Percentiles rank a stretch among this genome's conserved stretches.
Evolutionary conservation across 345 rosid genomes (phyloP).

Genomic region (Psidium guajava): DNA sequence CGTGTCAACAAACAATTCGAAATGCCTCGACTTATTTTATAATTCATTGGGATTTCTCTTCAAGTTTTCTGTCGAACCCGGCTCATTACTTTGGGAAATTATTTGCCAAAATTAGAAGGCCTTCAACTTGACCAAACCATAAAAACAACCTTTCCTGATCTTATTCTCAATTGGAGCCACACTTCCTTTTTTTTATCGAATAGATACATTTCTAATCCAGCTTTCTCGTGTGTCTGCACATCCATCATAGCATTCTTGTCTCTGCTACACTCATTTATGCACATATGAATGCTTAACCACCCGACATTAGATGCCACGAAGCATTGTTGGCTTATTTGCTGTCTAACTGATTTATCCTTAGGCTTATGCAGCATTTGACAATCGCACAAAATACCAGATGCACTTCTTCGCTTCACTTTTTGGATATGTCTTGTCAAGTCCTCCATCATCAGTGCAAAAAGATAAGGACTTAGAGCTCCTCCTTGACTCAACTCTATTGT

Average conservation of each 20-base stretch:
- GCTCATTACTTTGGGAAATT: background rate
- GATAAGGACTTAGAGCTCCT: background rate
- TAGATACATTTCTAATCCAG: background rate
- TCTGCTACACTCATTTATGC: background rate
- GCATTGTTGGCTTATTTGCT: background rate
- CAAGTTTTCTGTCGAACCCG: background rate
- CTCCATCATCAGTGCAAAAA: background rate
- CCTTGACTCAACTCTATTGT: background rate
- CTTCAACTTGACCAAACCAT: background rate
- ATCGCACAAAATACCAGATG: background rate
- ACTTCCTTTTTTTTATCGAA: background rate
- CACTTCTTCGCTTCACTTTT: background rate
- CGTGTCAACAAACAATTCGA: too few relatives aligned
- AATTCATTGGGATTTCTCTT: background rate
- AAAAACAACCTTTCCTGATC: background rate
- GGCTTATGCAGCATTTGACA: background rate
- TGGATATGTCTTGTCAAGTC: background rate
- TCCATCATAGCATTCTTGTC: background rate
- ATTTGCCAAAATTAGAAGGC: background rate
- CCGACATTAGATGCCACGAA: background rate
- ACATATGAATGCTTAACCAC: background rate
- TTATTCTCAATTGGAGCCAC: background rate
- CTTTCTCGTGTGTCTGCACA: background rate
- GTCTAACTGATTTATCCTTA: background rate
- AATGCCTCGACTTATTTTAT: too few relatives aligned